Conservation (phyloP, 2,329 filamentous ascomycete genomes). For the Tolypocladium tropicale region DNA sequence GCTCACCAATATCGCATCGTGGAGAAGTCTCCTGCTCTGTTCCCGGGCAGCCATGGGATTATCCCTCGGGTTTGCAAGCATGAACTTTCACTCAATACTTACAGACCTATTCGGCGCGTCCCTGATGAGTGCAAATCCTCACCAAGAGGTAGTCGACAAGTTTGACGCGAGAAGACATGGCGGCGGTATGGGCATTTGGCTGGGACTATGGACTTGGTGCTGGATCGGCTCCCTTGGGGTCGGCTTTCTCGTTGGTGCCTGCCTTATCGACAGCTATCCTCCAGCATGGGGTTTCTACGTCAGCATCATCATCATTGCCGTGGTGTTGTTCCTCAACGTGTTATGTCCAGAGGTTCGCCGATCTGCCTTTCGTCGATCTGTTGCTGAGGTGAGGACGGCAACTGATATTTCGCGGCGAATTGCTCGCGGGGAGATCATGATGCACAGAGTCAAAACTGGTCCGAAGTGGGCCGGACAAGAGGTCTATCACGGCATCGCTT, state of each 20-base stretch:
- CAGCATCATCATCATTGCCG: constrained; percentile 55
- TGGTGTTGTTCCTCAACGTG: constrained; percentile 59
- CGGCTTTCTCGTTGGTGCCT: constrained; percentile 62
- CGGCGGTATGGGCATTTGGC: constrained; percentile 71
- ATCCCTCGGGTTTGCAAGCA: constrained; percentile 63
- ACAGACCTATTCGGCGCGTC: constrained; percentile 70
- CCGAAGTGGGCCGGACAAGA: constrained; percentile 72
- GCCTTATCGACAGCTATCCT: constrained; percentile 52
- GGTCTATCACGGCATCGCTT: constrained; percentile 56
- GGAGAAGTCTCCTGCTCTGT: constrained; percentile 50
- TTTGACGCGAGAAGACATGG: constrained; percentile 65
- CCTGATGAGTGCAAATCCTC: constrained; percentile 60
- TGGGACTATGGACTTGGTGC: constrained; percentile 70
- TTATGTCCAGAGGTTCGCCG: constrained; percentile 62
- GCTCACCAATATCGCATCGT: constrained; percentile 44
- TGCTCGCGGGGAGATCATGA: constrained; percentile 63
- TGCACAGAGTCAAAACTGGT: constrained; percentile 62
- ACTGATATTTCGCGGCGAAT: constrained; percentile 45
- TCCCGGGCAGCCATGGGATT: constrained; percentile 57
- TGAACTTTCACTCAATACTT: constrained; percentile 64
- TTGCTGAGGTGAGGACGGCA: constrained; percentile 51
- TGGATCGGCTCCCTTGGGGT: constrained; percentile 61
- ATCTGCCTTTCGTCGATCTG: constrained; percentile 56
- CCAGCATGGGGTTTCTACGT: constrained; percentile 71
- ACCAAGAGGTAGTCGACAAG: constrained; percentile 58